Conservation (phyloP, 2,329 filamentous ascomycete species). For the Neoascochyta sp. region DNA sequence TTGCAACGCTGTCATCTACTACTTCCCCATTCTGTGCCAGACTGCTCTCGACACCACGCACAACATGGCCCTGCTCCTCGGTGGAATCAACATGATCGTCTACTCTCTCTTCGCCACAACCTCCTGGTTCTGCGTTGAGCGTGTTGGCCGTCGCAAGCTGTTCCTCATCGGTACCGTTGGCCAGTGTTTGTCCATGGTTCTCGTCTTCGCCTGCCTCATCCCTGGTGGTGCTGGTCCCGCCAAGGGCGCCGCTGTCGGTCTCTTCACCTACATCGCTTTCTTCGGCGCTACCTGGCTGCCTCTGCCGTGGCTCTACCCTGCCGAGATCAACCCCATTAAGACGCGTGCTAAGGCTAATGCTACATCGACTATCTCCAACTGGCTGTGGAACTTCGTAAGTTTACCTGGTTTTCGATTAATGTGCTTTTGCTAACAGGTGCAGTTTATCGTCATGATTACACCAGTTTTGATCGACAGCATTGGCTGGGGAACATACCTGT, state of each 20-base stretch:
- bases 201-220: conserved; percentile 43
- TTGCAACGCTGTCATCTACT: conserved; percentile 46
- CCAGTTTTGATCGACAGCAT: conserved; percentile 39
- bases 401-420: conserved; percentile 35
- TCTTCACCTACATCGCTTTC: conserved; percentile 67
- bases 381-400: conserved; percentile 49
- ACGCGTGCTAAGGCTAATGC: conserved; percentile 56
- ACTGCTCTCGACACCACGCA: conserved; percentile 50
- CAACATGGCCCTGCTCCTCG: conserved; percentile 45
- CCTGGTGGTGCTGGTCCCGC: conserved; percentile 36
- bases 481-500: conserved; percentile 42
- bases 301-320: conserved; percentile 57
- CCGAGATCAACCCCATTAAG: conserved; percentile 54
- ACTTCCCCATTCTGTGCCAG: conserved; percentile 43
- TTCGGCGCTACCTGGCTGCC: conserved; percentile 65
- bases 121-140: conserved; percentile 64
- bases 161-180: conserved; percentile 46
- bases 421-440: conserved; percentile 42
- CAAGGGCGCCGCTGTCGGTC: conserved; percentile 54
- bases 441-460: conserved; percentile 43
- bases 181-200: conserved; percentile 49
- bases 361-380: conserved; percentile 53
- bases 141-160: conserved; percentile 51
- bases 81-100: conserved; percentile 53
- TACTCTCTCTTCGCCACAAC: conserved; percentile 55